Percentiles rank a stretch among this genome's conserved stretches.
Conservation (phyloP, 257 asterid genomes). For the Pogostemon cablin region DNA sequence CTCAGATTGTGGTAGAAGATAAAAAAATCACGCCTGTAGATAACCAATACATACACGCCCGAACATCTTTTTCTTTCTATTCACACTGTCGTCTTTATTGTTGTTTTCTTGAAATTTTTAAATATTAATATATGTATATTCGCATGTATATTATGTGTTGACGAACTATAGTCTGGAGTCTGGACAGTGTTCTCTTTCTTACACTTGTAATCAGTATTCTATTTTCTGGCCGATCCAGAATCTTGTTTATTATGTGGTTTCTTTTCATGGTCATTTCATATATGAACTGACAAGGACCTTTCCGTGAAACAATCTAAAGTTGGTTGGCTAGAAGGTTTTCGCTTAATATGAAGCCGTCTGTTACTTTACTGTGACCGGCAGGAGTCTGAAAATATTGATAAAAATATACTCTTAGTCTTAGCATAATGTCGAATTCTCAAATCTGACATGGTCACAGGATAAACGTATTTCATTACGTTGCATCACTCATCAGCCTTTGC, state of each 20-base stretch:
- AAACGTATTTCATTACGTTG: conserved; percentile 9
- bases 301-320: conserved; percentile 18
- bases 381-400: conserved; percentile 15
- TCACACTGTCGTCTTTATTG: not conserved
- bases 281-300: conserved; percentile 9
- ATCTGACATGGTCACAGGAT: conserved; percentile 6
- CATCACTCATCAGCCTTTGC: conserved; percentile 21
- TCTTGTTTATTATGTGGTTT: conserved; percentile 3
- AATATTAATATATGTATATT: not conserved
- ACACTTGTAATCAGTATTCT: not conserved
- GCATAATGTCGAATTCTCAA: conserved; percentile 17
- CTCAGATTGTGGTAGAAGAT: not conserved
- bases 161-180: not conserved
- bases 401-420: conserved; percentile 22
- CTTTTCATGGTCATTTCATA: not conserved
- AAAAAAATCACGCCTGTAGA: not conserved
- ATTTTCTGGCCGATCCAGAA: conserved; percentile 8
- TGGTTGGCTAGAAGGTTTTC: conserved; percentile 18
- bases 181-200: not conserved
- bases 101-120: not conserved
- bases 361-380: conserved; percentile 9
- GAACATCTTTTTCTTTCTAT: not conserved
- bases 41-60: not conserved
- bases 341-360: conserved; percentile 9
- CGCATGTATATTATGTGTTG: not conserved